These are phyloP conservation scores for Cordyceps cateniannulata DNA, from an alignment of 2,329 filamentous ascomycete genomes.

Conservation along the genomic window DNA sequence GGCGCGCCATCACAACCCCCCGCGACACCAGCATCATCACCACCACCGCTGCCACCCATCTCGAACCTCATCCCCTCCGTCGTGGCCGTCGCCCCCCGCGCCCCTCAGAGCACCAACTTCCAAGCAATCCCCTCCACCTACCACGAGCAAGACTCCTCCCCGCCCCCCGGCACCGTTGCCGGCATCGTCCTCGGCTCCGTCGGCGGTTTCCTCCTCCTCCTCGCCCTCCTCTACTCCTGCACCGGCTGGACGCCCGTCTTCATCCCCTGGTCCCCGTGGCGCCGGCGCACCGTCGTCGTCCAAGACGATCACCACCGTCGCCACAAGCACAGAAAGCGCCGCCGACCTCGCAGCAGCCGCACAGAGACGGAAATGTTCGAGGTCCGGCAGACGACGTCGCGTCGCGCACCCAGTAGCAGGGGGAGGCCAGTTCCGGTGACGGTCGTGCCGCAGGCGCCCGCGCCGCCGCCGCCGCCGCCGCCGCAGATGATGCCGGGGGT, in stretches of 20 bases:
- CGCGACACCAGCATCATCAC: neutral
- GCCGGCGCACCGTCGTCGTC: constrained; percentile 6
- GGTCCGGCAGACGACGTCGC: constrained; percentile 19
- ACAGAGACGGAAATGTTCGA: constrained; percentile 24
- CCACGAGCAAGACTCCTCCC: constrained; percentile 26
- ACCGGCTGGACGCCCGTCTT: constrained; percentile 36
- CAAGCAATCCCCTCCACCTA: constrained; percentile 31
- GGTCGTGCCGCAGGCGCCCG: constrained; percentile 16
- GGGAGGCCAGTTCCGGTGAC: neutral
- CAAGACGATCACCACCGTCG: neutral
- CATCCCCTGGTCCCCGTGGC: constrained; percentile 15
- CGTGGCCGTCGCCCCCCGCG: constrained; percentile 5
- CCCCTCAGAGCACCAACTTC: constrained; percentile 15
- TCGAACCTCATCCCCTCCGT: neutral
- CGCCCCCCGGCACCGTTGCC: constrained; percentile 35
- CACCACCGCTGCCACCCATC: neutral
- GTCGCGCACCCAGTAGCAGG: too few relatives aligned
- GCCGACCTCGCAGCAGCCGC: constrained; percentile 7
- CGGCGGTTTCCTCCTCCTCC: constrained; percentile 44
- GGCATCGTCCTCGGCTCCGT: constrained; percentile 40
- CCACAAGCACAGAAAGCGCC: constrained; percentile 13
- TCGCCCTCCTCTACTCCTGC: constrained; percentile 45
- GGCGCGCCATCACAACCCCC: neutral
- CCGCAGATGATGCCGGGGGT: constrained; percentile 6
- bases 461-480: constrained; percentile 8